Evolutionary conservation across 352 stramenopile genomes (phyloP).

Genomic region (Phytophthora hybrid): DNA sequence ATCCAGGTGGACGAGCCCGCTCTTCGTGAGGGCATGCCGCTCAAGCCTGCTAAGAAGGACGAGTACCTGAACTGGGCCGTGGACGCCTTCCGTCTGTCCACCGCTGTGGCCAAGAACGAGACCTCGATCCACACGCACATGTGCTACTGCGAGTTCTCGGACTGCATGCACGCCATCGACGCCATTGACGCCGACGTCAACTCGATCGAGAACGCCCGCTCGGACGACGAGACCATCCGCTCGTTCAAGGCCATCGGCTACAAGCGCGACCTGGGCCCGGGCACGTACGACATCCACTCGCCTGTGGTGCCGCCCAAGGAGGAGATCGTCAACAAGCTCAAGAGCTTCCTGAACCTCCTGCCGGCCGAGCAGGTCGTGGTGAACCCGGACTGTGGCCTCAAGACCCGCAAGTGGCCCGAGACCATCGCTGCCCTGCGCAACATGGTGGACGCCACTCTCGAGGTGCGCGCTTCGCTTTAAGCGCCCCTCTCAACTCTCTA

Average conservation of each 20-base stretch:
- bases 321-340: slow-evolving; percentile 89
- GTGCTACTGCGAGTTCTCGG: slow-evolving; percentile 96
- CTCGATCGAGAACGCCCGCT: slow-evolving; percentile 95
- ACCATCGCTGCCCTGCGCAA: slow-evolving; percentile 90
- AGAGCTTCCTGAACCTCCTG: slow-evolving; percentile 87
- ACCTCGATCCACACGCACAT: slow-evolving; percentile 96
- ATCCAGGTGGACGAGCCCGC: slow-evolving; percentile 95
- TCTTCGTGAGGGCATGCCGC: slow-evolving; percentile 92
- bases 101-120: slow-evolving; percentile 84
- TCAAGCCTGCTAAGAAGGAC: slow-evolving; percentile 87
- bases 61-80: slow-evolving; percentile 85
- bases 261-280: slow-evolving; percentile 91
- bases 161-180: slow-evolving; percentile 94
- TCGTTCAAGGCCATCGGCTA: slow-evolving; percentile 92
- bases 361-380: slow-evolving; percentile 83
- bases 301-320: slow-evolving; percentile 91
- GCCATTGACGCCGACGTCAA: slow-evolving; percentile 95
- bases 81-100: slow-evolving; percentile 90
- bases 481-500: not conserved
- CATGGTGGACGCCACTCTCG: slow-evolving; percentile 87
- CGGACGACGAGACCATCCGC: slow-evolving; percentile 91
- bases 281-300: slow-evolving; percentile 96
- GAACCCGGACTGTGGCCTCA: slow-evolving; percentile 95
- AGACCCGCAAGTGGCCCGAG: slow-evolving; percentile 93
- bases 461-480: slow-evolving; percentile 77